Conservation (phyloP, 106 monocot genomes). For the Acorus calamus region DNA sequence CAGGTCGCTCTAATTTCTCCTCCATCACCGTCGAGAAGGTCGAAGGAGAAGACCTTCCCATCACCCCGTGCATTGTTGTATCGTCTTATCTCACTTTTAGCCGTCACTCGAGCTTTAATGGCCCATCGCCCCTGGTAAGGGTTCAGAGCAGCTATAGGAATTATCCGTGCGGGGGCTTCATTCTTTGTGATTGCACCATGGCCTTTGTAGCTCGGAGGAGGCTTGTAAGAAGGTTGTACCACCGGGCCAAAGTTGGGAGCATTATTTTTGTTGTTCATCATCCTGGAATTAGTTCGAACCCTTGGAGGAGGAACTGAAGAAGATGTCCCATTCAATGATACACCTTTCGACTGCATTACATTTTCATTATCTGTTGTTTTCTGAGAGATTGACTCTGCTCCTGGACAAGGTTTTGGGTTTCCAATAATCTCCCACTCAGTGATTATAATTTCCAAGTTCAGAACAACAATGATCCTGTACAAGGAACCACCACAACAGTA, state of each 20-base stretch:
- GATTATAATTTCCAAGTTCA: conserved; percentile 74
- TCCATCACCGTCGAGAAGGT: conserved; percentile 92
- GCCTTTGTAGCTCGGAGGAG: conserved; percentile 62
- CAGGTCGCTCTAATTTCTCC: conserved; percentile 91
- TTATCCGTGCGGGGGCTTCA: conserved; percentile 37
- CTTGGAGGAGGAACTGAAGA: conserved; percentile 13
- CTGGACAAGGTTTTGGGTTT: conserved; percentile 19
- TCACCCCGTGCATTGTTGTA: conserved; percentile 69
- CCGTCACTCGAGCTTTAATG: conserved; percentile 27
- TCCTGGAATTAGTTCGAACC: conserved; percentile 8
- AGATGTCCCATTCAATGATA: conserved; percentile 12
- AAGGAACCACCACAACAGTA: not conserved
- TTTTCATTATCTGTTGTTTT: conserved; percentile 12
- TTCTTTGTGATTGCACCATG: conserved; percentile 73
- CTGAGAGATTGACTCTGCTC: conserved; percentile 8
- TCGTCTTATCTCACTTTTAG: conserved; percentile 24
- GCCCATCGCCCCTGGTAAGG: conserved; percentile 34
- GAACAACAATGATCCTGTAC: conserved; percentile 72
- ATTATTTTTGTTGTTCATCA: conserved; percentile 19
- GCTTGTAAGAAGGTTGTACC: conserved; percentile 82
- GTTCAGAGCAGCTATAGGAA: conserved; percentile 27
- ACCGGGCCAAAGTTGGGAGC: conserved; percentile 31
- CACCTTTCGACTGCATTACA: not conserved
- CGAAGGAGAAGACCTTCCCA: conserved; percentile 97
- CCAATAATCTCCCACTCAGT: conserved; percentile 47